Conservation (phyloP, 305 asterid species). For the Fraxinus xanthoxyloides region DNA sequence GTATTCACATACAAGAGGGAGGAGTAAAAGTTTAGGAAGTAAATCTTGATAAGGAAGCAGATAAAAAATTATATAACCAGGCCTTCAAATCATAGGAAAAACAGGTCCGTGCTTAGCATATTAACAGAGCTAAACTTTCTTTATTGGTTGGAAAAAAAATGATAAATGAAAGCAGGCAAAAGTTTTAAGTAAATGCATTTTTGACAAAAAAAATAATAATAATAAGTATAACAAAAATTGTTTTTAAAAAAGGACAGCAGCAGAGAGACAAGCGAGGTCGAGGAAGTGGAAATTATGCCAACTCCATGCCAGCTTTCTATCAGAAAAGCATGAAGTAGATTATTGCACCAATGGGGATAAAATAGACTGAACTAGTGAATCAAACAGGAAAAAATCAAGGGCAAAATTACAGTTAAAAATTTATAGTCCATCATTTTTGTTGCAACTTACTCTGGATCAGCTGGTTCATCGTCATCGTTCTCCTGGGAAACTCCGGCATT, state of each 20-base stretch:
- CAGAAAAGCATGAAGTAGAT: not conserved
- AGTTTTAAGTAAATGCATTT: not conserved
- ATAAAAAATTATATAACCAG: not conserved
- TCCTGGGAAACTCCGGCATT: slow-evolving; percentile 48
- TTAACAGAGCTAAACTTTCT: not conserved
- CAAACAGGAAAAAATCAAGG: not conserved
- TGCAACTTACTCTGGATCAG: slow-evolving; percentile 75
- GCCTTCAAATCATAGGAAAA: not conserved
- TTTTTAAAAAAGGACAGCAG: not conserved
- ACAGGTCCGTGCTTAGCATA: not conserved
- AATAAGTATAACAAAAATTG: not conserved
- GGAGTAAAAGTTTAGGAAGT: not conserved
- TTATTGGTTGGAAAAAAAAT: not conserved
- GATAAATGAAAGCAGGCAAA: not conserved
- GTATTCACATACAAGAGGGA: not conserved
- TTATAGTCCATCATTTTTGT: not conserved
- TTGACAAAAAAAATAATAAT: not conserved
- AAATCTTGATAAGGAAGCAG: not conserved
- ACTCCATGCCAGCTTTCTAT: not conserved
- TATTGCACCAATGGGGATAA: not conserved
- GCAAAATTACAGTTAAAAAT: not conserved
- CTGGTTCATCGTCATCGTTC: slow-evolving; percentile 60
- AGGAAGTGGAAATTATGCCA: not conserved
- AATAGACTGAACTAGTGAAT: not conserved
- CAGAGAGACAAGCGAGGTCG: not conserved